These are phyloP conservation scores for Phaeotremella skinneri DNA, from an alignment of 768 basidiomycete genomes.

Conservation along the genomic window DNA sequence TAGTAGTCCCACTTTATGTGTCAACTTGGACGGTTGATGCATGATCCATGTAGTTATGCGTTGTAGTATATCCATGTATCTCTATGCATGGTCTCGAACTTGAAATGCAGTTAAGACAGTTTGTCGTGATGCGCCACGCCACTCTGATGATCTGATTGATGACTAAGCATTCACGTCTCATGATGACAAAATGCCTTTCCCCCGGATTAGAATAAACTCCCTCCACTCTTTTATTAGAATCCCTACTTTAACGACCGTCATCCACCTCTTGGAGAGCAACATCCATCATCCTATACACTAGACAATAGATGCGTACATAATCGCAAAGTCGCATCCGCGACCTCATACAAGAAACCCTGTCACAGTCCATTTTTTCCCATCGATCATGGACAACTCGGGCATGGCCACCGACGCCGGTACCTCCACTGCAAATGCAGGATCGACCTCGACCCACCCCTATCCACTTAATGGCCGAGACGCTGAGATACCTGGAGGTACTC, in stretches of 20 bases:
- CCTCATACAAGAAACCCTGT: too few species aligned
- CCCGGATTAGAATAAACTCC: not conserved
- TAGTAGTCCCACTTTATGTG: too few species aligned
- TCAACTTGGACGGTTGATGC: too few species aligned
- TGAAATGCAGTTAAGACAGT: too few species aligned
- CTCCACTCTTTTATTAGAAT: too few species aligned
- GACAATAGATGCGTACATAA: not conserved
- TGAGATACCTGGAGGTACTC: not conserved
- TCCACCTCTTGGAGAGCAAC: too few species aligned
- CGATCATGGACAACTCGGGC: not conserved
- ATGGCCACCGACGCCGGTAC: not conserved
- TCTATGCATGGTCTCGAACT: too few species aligned
- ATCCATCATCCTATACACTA: too few species aligned
- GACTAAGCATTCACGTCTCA: not conserved
- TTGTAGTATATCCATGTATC: too few species aligned
- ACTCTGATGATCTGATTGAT: not conserved
- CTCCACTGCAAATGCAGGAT: not conserved
- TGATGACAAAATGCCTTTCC: not conserved
- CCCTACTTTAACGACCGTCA: too few species aligned
- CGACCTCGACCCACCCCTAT: not conserved
- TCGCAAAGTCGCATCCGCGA: not conserved
- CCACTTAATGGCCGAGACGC: not conserved
- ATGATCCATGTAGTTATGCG: too few species aligned
- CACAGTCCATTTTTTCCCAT: too few species aligned
- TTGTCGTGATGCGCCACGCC: not conserved